phyloP scores from a whole-genome alignment of 1,284 basidiomycete genomes.

The Agroathelia rolfsii region DNA sequence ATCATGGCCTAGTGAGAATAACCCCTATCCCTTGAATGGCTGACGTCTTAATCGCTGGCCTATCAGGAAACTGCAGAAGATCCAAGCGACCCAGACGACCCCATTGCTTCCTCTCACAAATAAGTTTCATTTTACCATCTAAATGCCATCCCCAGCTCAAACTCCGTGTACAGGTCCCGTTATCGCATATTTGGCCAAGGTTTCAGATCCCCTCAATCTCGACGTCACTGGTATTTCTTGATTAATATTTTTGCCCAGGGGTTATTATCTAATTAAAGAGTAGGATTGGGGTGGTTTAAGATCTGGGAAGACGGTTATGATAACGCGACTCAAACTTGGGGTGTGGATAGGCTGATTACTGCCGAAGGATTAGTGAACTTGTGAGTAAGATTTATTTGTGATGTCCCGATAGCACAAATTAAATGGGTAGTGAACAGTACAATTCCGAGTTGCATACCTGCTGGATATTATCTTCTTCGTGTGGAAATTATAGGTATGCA shows the following conservation, averaged over 20 bases:
- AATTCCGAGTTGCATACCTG: slow-evolving; percentile 38
- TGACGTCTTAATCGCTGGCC: too few relatives aligned
- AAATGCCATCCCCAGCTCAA: too few relatives aligned
- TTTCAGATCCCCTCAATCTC: slow-evolving; percentile 33
- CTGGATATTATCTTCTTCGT: slow-evolving; percentile 43
- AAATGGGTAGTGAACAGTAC: too few relatives aligned
- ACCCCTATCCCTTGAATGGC: too few relatives aligned
- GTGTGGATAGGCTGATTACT: slow-evolving; percentile 30
- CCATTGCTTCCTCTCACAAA: slow-evolving; percentile 43
- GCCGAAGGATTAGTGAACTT: slow-evolving; percentile 34
- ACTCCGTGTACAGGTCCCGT: too few relatives aligned
- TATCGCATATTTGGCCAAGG: slow-evolving; percentile 43
- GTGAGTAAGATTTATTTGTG: too few relatives aligned
- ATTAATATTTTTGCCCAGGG: too few relatives aligned
- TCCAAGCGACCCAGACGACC: slow-evolving; percentile 34
- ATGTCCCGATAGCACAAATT: too few relatives aligned
- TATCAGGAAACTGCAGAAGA: slow-evolving; percentile 34
- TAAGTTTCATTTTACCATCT: too few relatives aligned
- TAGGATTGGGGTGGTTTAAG: slow-evolving; percentile 50
- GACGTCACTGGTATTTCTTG: slow-evolving; percentile 39
- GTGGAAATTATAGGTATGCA: slow-evolving; percentile 45
- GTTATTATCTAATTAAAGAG: too few relatives aligned
- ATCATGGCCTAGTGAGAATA: slow-evolving; percentile 40
- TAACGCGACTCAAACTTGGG: slow-evolving; percentile 21
- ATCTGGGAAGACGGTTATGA: slow-evolving; percentile 26